These are phyloP conservation scores for Ophiosphaerella herpotricha DNA, from an alignment of 2,329 filamentous ascomycete genomes.

Conservation along the genomic window DNA sequence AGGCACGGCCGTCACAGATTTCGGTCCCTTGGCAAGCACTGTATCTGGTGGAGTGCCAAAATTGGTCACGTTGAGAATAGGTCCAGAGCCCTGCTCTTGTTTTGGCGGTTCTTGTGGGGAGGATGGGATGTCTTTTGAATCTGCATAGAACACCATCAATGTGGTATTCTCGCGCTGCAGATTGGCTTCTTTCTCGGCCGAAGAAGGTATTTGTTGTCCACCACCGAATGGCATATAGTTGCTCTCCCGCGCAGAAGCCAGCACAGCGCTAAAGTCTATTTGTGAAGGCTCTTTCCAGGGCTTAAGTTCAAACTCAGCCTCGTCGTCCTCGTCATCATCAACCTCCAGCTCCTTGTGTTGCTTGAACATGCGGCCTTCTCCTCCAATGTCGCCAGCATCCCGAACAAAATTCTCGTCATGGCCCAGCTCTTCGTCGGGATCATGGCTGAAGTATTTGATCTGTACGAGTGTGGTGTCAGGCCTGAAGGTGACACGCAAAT, in stretches of 20 bases:
- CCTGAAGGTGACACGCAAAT: slow-evolving; percentile 73
- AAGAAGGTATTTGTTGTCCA: slow-evolving; percentile 45
- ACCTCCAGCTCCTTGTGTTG: slow-evolving; percentile 68
- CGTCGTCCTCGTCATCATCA: slow-evolving; percentile 65
- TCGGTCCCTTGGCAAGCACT: slow-evolving; percentile 29
- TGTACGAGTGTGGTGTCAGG: slow-evolving; percentile 68
- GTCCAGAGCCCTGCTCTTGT: slow-evolving; percentile 24
- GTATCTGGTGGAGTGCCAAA: slow-evolving; percentile 47
- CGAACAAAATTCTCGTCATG: slow-evolving; percentile 70
- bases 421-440: slow-evolving; percentile 71
- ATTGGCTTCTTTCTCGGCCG: slow-evolving; percentile 50
- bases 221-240: slow-evolving; percentile 55
- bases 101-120: slow-evolving; percentile 53
- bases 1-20: slow-evolving; percentile 14
- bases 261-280: slow-evolving; percentile 52
- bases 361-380: slow-evolving; percentile 61
- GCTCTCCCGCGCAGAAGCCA: slow-evolving; percentile 46
- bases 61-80: slow-evolving; percentile 26
- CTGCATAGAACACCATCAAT: slow-evolving; percentile 53
- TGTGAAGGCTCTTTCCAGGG: slow-evolving; percentile 39
- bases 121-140: slow-evolving; percentile 52
- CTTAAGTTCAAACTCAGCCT: slow-evolving; percentile 48
- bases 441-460: slow-evolving; percentile 72
- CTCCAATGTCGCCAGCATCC: slow-evolving; percentile 73
- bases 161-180: slow-evolving; percentile 52